Conservation (phyloP, 768 basidiomycete species). For the Xerocomus spinulosus region DNA sequence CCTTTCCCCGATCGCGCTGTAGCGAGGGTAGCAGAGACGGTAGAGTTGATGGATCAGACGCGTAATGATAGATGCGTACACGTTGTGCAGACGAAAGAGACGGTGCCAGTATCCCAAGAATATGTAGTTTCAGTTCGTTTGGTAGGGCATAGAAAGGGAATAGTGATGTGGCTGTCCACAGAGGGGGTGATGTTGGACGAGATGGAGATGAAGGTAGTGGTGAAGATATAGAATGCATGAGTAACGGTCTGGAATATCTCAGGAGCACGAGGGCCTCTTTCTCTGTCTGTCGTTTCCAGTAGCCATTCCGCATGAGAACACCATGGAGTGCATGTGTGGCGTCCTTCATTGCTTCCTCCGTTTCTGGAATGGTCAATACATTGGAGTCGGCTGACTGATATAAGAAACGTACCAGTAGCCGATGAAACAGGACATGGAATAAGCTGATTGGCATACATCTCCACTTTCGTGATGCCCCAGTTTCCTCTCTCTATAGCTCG, state of each 20-base stretch:
- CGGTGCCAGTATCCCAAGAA: slow-evolving; percentile 54
- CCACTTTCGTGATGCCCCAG: slow-evolving; percentile 46
- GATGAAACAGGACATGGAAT: slow-evolving; percentile 7
- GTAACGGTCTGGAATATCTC: slow-evolving; percentile 43
- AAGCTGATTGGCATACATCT: slow-evolving; percentile 44
- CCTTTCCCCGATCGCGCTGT: slow-evolving; percentile 16
- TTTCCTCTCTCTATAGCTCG: slow-evolving; percentile 45
- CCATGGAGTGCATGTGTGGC: slow-evolving; percentile 32
- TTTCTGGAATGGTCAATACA: slow-evolving; percentile 11
- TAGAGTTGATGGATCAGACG: slow-evolving; percentile 46
- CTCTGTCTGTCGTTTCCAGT: slow-evolving; percentile 41
- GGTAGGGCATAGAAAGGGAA: slow-evolving; percentile 46
- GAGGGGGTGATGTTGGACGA: slow-evolving; percentile 10
- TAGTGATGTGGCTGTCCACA: slow-evolving; percentile 13
- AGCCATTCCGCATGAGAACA: slow-evolving; percentile 45
- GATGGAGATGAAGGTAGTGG: slow-evolving; percentile 12
- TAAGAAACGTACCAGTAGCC: slow-evolving; percentile 6
- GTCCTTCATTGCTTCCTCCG: slow-evolving; percentile 31
- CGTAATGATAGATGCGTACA: slow-evolving; percentile 51
- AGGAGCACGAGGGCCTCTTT: slow-evolving; percentile 49
- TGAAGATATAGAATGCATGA: slow-evolving; percentile 32
- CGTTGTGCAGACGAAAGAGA: slow-evolving; percentile 54
- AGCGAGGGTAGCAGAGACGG: slow-evolving; percentile 38
- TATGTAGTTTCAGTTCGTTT: slow-evolving; percentile 51
- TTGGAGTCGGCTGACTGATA: slow-evolving; percentile 17